Evolutionary conservation across 805 yeast genomes (phyloP), one percentile per base, ranked within the genome.

Genomic region (Teunomyces panamensis): DNA sequence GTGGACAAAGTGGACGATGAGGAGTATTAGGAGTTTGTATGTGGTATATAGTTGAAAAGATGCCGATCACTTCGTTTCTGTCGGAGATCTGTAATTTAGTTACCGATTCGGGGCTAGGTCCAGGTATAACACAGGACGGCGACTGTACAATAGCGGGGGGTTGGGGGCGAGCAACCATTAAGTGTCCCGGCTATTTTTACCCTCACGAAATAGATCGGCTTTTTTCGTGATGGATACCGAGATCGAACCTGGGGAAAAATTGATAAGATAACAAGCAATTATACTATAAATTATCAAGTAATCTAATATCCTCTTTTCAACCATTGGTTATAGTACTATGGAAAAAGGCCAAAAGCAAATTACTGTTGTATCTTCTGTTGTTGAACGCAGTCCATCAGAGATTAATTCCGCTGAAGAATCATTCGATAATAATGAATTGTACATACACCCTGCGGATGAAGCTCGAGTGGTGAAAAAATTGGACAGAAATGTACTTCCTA

Each of bases 401-500:
- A 7, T 29, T 10, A 9, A 17, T 9, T 20, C 30, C 5, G 8
- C 13, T 3, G 16, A 37, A 36, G 29, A 36, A 11, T 14, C 11
- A 24, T n/a, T 9, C 5, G 6, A 24, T 29, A n/a, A 26, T 7
- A 50, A 49, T 20, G 54, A 48, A 6, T 34, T 53, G 10, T 47
- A 51, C 36, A 45, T 53, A 11, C 57, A 56, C 34, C 61, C 62
- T 4, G 45, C 39, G n/a, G 54, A 49, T 9, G 67, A 63, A 39
- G 53, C 63, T 1, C 58, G 64, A 51, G 61, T 76, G n/a, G 49
- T 73, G 9, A 60, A 56, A 35, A 75, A 75, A 54, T 64, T 77
- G 59, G 82, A 78, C 53, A 54, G 58, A 42, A 66, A 65, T 42
- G 55, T 77, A 10, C 61, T 77, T 42, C 80, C 81, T 1, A 58